Evolutionary conservation across 805 yeast species (phyloP).

Genomic region (Vanderwaltozyma verrucispora): DNA sequence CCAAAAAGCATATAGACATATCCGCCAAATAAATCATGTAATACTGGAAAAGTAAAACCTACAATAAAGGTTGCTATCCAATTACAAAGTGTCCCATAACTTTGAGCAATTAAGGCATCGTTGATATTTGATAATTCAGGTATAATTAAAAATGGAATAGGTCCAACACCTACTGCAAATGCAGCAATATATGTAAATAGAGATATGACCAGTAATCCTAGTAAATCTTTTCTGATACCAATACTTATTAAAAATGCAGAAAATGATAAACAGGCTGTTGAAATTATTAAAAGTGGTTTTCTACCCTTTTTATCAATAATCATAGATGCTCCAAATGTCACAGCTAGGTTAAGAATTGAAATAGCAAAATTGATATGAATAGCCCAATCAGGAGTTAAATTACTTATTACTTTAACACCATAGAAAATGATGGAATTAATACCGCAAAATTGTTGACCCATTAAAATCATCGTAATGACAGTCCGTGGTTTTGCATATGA

Average conservation of each 20-base stretch:
- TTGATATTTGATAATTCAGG: constrained; percentile 77
- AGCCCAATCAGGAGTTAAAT: constrained; percentile 62
- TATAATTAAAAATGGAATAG: constrained; percentile 83
- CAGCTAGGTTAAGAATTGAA: constrained; percentile 60
- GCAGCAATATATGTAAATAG: constrained; percentile 68
- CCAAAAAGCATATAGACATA: constrained; percentile 69
- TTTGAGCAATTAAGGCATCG: constrained; percentile 80
- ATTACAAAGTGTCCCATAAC: constrained; percentile 83
- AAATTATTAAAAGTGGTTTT: constrained; percentile 54
- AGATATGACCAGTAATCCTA: constrained; percentile 46
- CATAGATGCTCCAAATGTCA: constrained; percentile 66
- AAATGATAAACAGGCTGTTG: constrained; percentile 59
- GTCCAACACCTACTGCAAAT: constrained; percentile 90
- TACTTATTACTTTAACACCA: constrained; percentile 77
- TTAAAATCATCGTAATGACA: constrained; percentile 61
- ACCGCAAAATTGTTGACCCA: constrained; percentile 88
- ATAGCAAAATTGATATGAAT: constrained; percentile 64
- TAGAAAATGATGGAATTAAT: constrained; percentile 88
- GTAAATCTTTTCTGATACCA: constrained; percentile 44
- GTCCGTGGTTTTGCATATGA: constrained; percentile 47
- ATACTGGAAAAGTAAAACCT: constrained; percentile 71
- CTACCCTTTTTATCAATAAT: constrained; percentile 71
- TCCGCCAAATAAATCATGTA: constrained; percentile 60
- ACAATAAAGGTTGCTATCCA: constrained; percentile 84
- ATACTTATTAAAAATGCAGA: constrained; percentile 53